phyloP scores from a whole-genome alignment of 1,139 yeast genomes.

The Suhomyces anneliseae region DNA sequence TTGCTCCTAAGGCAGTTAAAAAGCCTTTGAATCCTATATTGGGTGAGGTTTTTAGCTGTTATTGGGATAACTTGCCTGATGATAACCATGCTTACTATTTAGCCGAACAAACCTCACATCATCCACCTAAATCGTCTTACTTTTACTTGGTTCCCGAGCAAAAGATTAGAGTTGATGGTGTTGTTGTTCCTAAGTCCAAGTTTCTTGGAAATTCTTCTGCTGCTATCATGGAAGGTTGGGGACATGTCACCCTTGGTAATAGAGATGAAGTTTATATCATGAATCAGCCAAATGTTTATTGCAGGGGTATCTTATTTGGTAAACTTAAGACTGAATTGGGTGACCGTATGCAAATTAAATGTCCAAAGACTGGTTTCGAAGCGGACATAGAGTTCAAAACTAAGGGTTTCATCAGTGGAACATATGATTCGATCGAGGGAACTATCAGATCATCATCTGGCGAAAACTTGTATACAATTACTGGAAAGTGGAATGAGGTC shows the following conservation, averaged over 20 bases:
- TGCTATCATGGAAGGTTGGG: constrained; percentile 93
- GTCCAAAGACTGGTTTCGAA: constrained; percentile 56
- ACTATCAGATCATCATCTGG: constrained; percentile 54
- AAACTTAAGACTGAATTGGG: constrained; percentile 88
- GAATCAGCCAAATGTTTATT: constrained; percentile 93
- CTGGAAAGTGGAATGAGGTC: constrained; percentile 93
- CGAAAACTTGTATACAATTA: constrained; percentile 60
- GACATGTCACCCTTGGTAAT: constrained; percentile 68
- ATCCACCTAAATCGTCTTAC: constrained; percentile 97
- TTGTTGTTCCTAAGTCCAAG: constrained; percentile 79
- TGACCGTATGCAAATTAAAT: constrained; percentile 77
- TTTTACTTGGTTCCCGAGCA: constrained; percentile 83
- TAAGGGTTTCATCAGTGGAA: constrained; percentile 90
- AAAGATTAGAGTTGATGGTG: constrained; percentile 84
- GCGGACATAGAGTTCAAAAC: constrained; percentile 93
- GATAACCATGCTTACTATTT: constrained; percentile 73
- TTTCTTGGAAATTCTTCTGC: constrained; percentile 96
- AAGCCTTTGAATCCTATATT: constrained; percentile 93
- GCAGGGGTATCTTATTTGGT: constrained; percentile 92
- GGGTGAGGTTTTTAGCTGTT: constrained; percentile 87
- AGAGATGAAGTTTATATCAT: constrained; percentile 63
- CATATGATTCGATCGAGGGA: constrained; percentile 89
- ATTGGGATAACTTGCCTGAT: constrained; percentile 82
- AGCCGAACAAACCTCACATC: constrained; percentile 95
- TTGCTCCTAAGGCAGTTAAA: constrained; percentile 97